Evolutionary conservation across 257 asterid species (phyloP), one percentile per base, ranked within the genome.

Genomic region (Capsicum pubescens): DNA sequence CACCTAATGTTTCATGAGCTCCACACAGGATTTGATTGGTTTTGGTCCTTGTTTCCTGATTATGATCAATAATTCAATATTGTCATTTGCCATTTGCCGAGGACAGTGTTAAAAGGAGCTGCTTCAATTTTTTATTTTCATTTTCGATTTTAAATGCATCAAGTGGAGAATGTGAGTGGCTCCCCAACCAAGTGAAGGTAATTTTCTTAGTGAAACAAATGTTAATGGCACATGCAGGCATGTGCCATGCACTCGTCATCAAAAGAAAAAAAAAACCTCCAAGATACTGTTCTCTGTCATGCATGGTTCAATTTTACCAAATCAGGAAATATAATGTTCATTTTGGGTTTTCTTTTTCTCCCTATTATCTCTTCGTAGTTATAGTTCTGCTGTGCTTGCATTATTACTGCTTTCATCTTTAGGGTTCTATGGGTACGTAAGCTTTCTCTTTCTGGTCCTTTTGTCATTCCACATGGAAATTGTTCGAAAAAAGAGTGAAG

Each of bases 1-100:
- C 39, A 15, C 77, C 76, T 68, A 13, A 15, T 68, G 48, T 68
- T 69, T 39, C 54, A 69, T 69, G 54, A 16, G 77, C 77, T 69
- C 54, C 50, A 16, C 54, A 39, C 26, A 69, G 14, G 54, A 69
- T 69, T 69, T 69, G 54, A 67, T 35, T 39, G 32, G 54, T 69
- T 69, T 68, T 69, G 77, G 77, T 39, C 39, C 77, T 68, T 9
- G 19, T 69, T 39, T 69, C 77, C 77, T 69, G 54, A 14, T 69
- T 69, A 1, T 14, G 54, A 69, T 15, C 32, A 69, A 7, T 36
- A 68, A 5, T 35, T 15, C 32, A 39, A 1, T 68, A 68, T 7
- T 35, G 71, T 64, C 44, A 64, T 32, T 64, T 21, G 77, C 15
- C 32, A 21, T 26, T 63, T 21, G 16, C 55, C 54, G 15, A 39